phyloP scores from a whole-genome alignment of 495 filamentous ascomycete genomes.

The Aspergillus carlsbadensis region DNA sequence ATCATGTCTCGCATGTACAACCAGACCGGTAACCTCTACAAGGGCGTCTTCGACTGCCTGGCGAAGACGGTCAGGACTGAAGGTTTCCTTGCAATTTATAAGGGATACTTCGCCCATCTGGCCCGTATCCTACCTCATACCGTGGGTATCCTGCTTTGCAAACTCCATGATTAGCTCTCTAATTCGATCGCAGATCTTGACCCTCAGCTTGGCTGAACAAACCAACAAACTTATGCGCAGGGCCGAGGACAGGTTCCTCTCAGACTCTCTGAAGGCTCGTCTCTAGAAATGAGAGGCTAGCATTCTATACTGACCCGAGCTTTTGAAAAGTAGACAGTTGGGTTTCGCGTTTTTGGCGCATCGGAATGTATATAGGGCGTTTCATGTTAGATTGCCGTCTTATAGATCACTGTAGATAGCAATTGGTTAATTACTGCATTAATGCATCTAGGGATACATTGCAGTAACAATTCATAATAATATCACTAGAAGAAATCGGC shows the following conservation, averaged over 20 bases:
- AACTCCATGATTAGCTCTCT: conserved; percentile 5
- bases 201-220: conserved; percentile 90
- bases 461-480: not conserved
- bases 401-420: conserved; percentile 19
- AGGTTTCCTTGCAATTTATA: conserved; percentile 92
- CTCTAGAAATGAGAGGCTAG: conserved; percentile 31
- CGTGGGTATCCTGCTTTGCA: conserved; percentile 39
- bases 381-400: conserved; percentile 13
- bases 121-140: conserved; percentile 95
- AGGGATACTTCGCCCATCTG: conserved; percentile 94
- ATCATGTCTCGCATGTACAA: conserved; percentile 99
- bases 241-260: conserved; percentile 67
- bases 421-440: conserved; percentile 4
- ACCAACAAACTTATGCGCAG: conserved; percentile 87
- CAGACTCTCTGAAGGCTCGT: conserved; percentile 46
- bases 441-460: not conserved
- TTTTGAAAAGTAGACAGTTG: not conserved
- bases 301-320: not conserved
- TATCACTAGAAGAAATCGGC: not conserved
- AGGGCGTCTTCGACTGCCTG: conserved; percentile 87
- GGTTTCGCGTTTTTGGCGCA: conserved; percentile 4
- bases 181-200: conserved; percentile 61
- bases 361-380: conserved; percentile 22
- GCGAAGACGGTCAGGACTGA: conserved; percentile 89
- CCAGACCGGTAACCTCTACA: conserved; percentile 95